phyloP scores from a whole-genome alignment of 192 early-diverging fungal genomes.

The Linnemannia schmuckeri region DNA sequence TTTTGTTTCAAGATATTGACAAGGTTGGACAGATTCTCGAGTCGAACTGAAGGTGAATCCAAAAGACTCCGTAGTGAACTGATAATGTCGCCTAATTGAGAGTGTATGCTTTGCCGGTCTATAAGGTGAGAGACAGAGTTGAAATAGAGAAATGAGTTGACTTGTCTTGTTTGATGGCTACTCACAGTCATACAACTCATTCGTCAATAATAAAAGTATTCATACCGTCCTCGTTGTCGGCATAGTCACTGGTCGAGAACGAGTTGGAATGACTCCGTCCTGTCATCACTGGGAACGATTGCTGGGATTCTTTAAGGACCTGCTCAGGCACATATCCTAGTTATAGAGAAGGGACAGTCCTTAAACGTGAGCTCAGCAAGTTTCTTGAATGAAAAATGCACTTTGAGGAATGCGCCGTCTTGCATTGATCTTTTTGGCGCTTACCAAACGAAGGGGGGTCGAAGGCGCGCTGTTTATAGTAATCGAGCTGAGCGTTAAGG shows the following conservation, averaged over 20 bases:
- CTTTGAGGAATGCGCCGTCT: background rate
- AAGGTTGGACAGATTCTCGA: slow-evolving; percentile 40
- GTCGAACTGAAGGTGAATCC: slow-evolving; percentile 39
- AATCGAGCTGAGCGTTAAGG: slow-evolving; percentile 43
- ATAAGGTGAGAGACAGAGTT: background rate
- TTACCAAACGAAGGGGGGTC: slow-evolving; percentile 49
- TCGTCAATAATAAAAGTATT: background rate
- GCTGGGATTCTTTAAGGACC: slow-evolving; percentile 32
- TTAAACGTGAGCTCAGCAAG: background rate
- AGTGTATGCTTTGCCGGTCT: slow-evolving; percentile 53
- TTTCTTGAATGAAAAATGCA: background rate
- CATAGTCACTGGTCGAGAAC: slow-evolving; percentile 52
- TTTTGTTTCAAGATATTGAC: slow-evolving; percentile 54
- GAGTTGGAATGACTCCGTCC: slow-evolving; percentile 55
- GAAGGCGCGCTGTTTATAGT: slow-evolving; percentile 48
- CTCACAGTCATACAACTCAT: background rate
- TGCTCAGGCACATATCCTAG: slow-evolving; percentile 44
- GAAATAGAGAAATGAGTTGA: background rate
- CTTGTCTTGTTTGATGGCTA: background rate
- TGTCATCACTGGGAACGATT: slow-evolving; percentile 21
- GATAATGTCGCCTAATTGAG: slow-evolving; percentile 38
- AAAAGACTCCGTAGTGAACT: slow-evolving; percentile 29
- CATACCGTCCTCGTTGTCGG: slow-evolving; percentile 55
- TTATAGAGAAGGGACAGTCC: background rate
- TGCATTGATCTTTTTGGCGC: too few species aligned